Conservation (phyloP, 2,329 filamentous ascomycete genomes). For the Thielaviopsis populi region DNA sequence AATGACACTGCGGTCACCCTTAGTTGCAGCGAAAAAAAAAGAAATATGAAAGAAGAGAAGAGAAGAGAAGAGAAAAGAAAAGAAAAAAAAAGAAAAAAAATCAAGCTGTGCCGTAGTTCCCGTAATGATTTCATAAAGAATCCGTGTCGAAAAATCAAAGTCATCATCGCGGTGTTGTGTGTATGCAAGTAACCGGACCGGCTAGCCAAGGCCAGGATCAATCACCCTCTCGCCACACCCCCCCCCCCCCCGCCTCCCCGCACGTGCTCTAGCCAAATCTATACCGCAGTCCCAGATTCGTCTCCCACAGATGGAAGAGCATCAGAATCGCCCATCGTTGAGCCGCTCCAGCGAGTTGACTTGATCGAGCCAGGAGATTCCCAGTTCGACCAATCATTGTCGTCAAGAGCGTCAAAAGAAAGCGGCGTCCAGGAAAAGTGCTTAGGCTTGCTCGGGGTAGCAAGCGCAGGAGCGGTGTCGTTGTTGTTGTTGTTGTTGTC, state of each 20-base stretch:
- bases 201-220: background rate
- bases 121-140: slow-evolving; percentile 4
- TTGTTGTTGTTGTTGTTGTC: too few relatives aligned
- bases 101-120: slow-evolving; percentile 1
- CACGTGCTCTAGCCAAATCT: slow-evolving; percentile 24
- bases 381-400: slow-evolving; percentile 52
- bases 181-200: background rate
- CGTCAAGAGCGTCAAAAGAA: slow-evolving; percentile 41
- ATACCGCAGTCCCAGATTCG: slow-evolving; percentile 34
- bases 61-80: background rate
- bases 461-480: slow-evolving; percentile 17
- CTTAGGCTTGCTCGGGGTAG: slow-evolving; percentile 32
- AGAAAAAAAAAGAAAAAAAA: background rate
- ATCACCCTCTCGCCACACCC: too few relatives aligned
- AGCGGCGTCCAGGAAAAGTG: slow-evolving; percentile 47
- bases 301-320: slow-evolving; percentile 34
- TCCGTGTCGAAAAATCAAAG: background rate
- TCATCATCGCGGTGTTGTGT: slow-evolving; percentile 1
- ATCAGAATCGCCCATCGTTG: slow-evolving; percentile 33
- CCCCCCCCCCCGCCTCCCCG: too few relatives aligned
- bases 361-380: slow-evolving; percentile 40
- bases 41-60: background rate
- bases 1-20: background rate
- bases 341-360: slow-evolving; percentile 49
- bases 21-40: background rate